Evolutionary conservation across 164 flowering plant genomes (phyloP).

Genomic region (Sextonia rubra): DNA sequence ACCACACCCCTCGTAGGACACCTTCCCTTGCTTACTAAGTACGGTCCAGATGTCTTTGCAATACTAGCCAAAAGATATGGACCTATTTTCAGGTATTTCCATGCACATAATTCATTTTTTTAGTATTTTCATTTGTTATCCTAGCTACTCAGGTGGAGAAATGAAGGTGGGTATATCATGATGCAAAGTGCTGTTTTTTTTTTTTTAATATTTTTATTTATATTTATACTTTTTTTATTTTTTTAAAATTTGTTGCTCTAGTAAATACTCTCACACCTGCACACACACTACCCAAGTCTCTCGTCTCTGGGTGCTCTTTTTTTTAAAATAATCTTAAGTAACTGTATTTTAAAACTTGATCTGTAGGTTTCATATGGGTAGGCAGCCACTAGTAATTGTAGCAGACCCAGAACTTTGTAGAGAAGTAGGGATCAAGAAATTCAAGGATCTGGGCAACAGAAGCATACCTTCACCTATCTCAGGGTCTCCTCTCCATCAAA

Average conservation of each 20-base stretch:
- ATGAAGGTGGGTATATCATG: too few species aligned
- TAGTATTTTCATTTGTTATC: neutral
- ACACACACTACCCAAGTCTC: neutral
- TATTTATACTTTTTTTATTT: too few species aligned
- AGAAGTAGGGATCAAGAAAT: conserved; percentile 89
- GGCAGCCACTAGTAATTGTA: conserved; percentile 85
- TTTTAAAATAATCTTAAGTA: neutral
- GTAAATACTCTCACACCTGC: neutral
- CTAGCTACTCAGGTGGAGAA: too few species aligned
- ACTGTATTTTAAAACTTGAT: neutral
- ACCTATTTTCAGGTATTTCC: conserved; percentile 70
- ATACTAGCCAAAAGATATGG: conserved; percentile 74
- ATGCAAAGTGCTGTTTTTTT: neutral
- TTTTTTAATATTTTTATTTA: too few species aligned
- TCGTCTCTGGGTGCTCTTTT: neutral
- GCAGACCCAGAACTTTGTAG: conserved; percentile 86
- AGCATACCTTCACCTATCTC: conserved; percentile 94
- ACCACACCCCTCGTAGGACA: conserved; percentile 75
- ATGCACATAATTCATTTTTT: neutral
- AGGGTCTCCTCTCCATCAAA: conserved; percentile 91
- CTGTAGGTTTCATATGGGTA: conserved; percentile 89
- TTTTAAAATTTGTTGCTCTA: too few species aligned
- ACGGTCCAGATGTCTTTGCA: conserved; percentile 84
- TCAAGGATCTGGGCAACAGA: conserved; percentile 77
- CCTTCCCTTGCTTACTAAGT: conserved; percentile 76